Evolutionary conservation across 371 early-diverging fungal genomes (phyloP), one percentile per base, ranked within the genome.

Genomic region (Mucor sp.): DNA sequence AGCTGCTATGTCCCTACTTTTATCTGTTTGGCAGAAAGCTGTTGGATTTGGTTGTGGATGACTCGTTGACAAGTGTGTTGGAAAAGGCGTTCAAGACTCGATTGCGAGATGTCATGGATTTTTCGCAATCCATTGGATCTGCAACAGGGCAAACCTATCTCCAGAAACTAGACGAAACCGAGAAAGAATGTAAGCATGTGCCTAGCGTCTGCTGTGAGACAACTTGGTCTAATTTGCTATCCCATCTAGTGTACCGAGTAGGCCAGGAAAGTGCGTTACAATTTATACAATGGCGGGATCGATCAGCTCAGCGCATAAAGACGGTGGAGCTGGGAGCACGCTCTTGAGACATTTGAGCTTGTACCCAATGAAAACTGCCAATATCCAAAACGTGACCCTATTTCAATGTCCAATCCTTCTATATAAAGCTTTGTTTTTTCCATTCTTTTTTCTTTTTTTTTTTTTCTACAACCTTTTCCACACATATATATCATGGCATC

Each of bases 141-240:
- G 43, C 69, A 8, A 58, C 58, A 14, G 75, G 78, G 17, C 74
- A 76, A 58, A 76, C 75, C 15, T 83, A 79, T 56, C 57, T 79
- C 37, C 79, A 77, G n/a, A 76, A 66, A 53, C 44, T 83, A 37
- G 83, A 83, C 57, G 80, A 83, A 60, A 83, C 83, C 17, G 83
- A 83, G 60, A 78, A 72, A 72, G 83, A 80, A 60, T 67, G 83
- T 71, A 77, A 74, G 78, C 59, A 14, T 32, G 12, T 7, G 33
- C 33, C 8, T 44, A 68, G n/a, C 28, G 2, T 19, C 21, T 19
- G 25, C 19, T 21, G 37, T 14, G 1, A 58, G 14, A 25, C n/a
- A n/a, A n/a, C n/a, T n/a, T 30, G 30, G 33, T 7, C 15, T 33
- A 23, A 43, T 57, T n/a, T 27, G 32, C 35, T 35, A 4, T 12